phyloP scores from a whole-genome alignment of 2,329 filamentous ascomycete species.

The Purpureocillium takamizusanense region DNA sequence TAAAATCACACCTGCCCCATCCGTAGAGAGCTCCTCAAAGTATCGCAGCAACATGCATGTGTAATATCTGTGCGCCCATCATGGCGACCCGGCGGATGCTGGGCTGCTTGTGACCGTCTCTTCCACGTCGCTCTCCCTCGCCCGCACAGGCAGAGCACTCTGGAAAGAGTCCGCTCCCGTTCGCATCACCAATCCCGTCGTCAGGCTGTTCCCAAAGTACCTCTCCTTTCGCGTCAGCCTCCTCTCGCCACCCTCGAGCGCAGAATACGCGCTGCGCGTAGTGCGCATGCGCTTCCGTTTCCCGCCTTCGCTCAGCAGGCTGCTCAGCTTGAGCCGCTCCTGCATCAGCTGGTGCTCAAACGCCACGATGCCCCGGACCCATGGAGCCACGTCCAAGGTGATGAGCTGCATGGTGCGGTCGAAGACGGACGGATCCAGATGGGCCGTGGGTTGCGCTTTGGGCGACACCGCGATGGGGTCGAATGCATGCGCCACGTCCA shows the following conservation, averaged over 20 bases:
- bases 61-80: neutral
- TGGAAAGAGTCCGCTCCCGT: constrained; percentile 41
- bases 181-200: constrained; percentile 52
- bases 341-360: constrained; percentile 65
- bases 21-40: neutral
- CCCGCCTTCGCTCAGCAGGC: constrained; percentile 51
- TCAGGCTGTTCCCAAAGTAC: constrained; percentile 59
- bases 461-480: constrained; percentile 48
- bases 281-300: constrained; percentile 48
- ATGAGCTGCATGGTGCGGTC: constrained; percentile 62
- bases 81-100: constrained; percentile 4
- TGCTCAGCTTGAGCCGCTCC: constrained; percentile 54
- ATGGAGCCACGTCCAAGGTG: constrained; percentile 74
- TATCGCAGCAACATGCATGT: neutral
- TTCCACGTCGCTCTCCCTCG: constrained; percentile 8
- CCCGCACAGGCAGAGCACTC: constrained; percentile 12
- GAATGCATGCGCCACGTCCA: constrained; percentile 50
- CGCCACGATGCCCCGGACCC: constrained; percentile 74
- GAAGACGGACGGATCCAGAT: constrained; percentile 63
- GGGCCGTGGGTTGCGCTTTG: constrained; percentile 24
- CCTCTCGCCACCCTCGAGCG: constrained; percentile 65
- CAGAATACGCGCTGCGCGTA: constrained; percentile 66
- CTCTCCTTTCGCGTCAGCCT: constrained; percentile 57
- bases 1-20: neutral
- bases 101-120: constrained; percentile 5